Conservation (phyloP, 257 asterid genomes). For the Nyctanthes arbortristis region DNA sequence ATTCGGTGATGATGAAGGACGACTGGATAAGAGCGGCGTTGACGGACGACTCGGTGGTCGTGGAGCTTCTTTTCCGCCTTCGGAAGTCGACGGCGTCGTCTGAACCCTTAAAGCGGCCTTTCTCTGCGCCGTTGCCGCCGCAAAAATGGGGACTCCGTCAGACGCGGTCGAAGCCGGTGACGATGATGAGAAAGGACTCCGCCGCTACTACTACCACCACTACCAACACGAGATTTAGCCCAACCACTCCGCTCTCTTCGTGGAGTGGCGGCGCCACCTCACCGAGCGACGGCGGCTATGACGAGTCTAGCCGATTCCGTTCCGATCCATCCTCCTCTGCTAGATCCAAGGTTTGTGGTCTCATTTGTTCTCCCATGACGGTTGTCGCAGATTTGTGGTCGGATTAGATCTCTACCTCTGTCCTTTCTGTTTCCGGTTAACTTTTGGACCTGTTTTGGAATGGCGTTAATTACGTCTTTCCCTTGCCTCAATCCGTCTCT, state of each 20-base stretch:
- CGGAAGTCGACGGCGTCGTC: constrained; percentile 23
- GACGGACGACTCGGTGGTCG: constrained; percentile 38
- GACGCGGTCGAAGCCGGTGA: constrained; percentile 35
- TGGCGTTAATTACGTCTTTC: neutral
- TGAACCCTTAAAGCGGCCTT: neutral
- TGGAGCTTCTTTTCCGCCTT: constrained; percentile 38
- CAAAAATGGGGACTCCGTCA: constrained; percentile 38
- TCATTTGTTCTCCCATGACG: neutral
- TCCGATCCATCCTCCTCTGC: constrained; percentile 27
- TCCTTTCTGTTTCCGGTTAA: neutral
- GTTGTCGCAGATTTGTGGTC: neutral
- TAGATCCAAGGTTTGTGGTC: constrained; percentile 48
- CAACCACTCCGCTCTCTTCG: constrained; percentile 49
- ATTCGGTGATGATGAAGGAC: constrained; percentile 26
- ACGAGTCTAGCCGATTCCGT: constrained; percentile 26
- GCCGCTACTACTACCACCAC: constrained; percentile 23
- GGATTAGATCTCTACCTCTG: neutral
- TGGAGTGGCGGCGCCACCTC: constrained; percentile 40
- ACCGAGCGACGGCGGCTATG: constrained; percentile 37
- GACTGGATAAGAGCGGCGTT: constrained; percentile 44
- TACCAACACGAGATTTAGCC: constrained; percentile 38
- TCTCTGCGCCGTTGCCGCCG: constrained; percentile 20
- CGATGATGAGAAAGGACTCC: constrained; percentile 26
- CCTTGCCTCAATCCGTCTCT: neutral
- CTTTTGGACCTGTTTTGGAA: neutral